Evolutionary conservation across 192 early-diverging fungal genomes (phyloP).

Genomic region (Dispira simplex): DNA sequence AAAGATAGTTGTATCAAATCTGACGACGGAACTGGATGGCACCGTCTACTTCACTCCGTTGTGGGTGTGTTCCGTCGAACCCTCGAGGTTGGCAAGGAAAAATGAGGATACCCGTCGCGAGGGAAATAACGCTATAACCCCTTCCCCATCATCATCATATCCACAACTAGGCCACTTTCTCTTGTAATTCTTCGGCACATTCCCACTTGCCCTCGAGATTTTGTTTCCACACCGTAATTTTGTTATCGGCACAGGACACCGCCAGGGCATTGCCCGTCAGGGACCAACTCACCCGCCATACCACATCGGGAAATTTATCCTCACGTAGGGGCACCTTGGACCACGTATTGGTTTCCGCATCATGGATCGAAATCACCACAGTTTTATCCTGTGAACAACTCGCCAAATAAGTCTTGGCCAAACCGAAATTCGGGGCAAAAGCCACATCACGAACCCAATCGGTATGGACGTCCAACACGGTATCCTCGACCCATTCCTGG

Average conservation of each 20-base stretch:
- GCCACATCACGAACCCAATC: slow-evolving; percentile 99
- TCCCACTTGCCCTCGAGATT: slow-evolving; percentile 83
- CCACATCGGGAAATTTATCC: slow-evolving; percentile 85
- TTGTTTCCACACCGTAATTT: slow-evolving; percentile 94
- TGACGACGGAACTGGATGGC: too few species aligned
- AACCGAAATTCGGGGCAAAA: slow-evolving; percentile 90
- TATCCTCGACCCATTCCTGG: slow-evolving; percentile 39
- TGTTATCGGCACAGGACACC: slow-evolving; percentile 93
- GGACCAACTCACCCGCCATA: slow-evolving; percentile 98
- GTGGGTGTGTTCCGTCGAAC: too few species aligned
- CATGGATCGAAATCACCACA: slow-evolving; percentile 91
- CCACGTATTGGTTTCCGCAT: slow-evolving; percentile 48
- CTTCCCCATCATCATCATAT: background rate
- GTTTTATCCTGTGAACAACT: slow-evolving; percentile 96
- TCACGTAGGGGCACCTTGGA: slow-evolving; percentile 47
- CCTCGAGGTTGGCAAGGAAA: too few species aligned
- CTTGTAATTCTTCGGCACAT: slow-evolving; percentile 52
- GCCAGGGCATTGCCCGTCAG: slow-evolving; percentile 89
- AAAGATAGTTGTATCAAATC: too few species aligned
- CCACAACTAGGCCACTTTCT: background rate
- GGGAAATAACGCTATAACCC: background rate
- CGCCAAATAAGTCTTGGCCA: slow-evolving; percentile 78
- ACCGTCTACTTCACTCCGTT: too few species aligned
- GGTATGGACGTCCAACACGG: slow-evolving; percentile 75
- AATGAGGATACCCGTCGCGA: too few species aligned